Conservation (phyloP, 2,329 filamentous ascomycete genomes). For the Penicillium sp. region DNA sequence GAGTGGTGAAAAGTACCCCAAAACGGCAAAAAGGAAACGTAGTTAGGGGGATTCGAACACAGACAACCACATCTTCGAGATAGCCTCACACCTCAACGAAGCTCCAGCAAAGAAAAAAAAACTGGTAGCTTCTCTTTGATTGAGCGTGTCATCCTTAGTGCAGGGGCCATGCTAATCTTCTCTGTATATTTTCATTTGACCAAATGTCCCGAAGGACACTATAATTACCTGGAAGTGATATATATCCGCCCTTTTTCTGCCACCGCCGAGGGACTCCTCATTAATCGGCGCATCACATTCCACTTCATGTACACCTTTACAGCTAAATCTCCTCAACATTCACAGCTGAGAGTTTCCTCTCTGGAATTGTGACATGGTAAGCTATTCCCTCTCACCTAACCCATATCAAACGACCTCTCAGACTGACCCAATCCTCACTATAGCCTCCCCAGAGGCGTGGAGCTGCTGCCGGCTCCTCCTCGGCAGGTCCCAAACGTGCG, state of each 20-base stretch:
- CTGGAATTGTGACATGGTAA: constrained; percentile 1
- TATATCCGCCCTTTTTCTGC: constrained; percentile 19
- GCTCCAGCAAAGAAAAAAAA: constrained; percentile 50
- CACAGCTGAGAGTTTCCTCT: neutral
- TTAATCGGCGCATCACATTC: neutral
- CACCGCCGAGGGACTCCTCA: neutral
- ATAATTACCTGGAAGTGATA: constrained; percentile 6
- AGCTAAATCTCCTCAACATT: neutral
- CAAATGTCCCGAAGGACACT: constrained; percentile 52
- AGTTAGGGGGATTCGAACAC: constrained; percentile 1
- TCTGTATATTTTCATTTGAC: constrained; percentile 69
- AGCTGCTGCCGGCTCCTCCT: constrained; percentile 28
- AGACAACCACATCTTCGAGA: neutral
- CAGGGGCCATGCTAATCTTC: constrained; percentile 82
- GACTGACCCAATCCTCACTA: neutral
- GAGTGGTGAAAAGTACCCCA: neutral
- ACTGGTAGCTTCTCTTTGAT: constrained; percentile 74
- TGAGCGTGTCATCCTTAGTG: constrained; percentile 94
- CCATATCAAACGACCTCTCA: neutral
- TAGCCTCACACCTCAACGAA: constrained; percentile 14
- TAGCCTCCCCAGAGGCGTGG: constrained; percentile 42
- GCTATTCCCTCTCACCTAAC: neutral
- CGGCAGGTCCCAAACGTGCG: constrained; percentile 36
- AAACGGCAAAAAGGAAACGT: neutral
- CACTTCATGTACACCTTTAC: neutral